Percentiles rank a stretch among this genome's conserved stretches.
Evolutionary conservation across 2,329 filamentous ascomycete species (phyloP).

Genomic region (Fusarium sp.): DNA sequence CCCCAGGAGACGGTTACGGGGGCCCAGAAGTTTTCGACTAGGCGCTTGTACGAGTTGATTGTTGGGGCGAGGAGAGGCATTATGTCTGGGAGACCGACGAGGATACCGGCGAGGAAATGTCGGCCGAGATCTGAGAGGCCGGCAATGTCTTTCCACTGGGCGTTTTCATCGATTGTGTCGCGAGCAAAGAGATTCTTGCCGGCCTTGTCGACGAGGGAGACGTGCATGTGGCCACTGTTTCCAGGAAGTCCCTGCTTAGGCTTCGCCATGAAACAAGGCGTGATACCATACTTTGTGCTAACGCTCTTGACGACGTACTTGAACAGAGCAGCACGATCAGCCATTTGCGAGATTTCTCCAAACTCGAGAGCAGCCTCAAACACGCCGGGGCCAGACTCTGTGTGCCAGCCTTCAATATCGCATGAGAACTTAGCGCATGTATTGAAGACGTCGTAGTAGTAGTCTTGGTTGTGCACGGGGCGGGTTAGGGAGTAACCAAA

Average conservation of each 20-base stretch:
- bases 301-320: constrained; percentile 95
- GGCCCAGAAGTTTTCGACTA: constrained; percentile 99
- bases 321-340: constrained; percentile 91
- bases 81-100: constrained; percentile 90
- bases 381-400: constrained; percentile 91
- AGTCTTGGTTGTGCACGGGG: constrained; percentile 90
- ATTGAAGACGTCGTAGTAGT: constrained; percentile 90
- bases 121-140: constrained; percentile 88
- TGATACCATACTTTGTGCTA: constrained; percentile 88
- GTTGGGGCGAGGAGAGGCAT: constrained; percentile 97
- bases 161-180: constrained; percentile 75
- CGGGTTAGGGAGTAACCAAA: constrained; percentile 93
- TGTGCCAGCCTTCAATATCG: constrained; percentile 94
- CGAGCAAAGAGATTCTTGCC: constrained; percentile 88
- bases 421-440: constrained; percentile 82
- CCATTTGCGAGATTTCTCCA: constrained; percentile 88
- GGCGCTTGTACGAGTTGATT: constrained; percentile 96
- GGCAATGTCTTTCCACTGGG: constrained; percentile 80
- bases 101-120: constrained; percentile 90
- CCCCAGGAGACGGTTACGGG: constrained; percentile 98
- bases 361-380: constrained; percentile 97
- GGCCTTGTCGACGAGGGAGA: constrained; percentile 84
- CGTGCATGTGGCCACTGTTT: constrained; percentile 95
- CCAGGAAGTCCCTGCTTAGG: constrained; percentile 90
- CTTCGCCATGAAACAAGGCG: constrained; percentile 99